Conservation (phyloP, 257 asterid species). For the Catharanthus roseus region DNA sequence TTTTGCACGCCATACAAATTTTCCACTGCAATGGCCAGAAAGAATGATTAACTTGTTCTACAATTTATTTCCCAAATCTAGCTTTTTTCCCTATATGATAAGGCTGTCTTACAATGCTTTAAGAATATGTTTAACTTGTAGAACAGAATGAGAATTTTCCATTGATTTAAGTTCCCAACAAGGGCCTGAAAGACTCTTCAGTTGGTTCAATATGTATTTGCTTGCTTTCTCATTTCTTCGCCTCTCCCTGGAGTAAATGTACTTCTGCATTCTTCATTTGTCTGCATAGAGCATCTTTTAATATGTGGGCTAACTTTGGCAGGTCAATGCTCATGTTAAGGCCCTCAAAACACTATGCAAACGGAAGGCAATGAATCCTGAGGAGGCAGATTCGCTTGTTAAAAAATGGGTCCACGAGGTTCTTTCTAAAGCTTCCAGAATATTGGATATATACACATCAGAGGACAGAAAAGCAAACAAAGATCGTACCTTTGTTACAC, state of each 20-base stretch:
- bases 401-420: conserved; percentile 68
- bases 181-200: not conserved
- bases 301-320: conserved; percentile 26
- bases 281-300: not conserved
- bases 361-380: conserved; percentile 50
- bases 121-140: not conserved
- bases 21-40: not conserved
- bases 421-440: conserved; percentile 50
- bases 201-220: not conserved
- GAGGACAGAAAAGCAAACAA: conserved; percentile 30
- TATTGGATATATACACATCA: conserved; percentile 53
- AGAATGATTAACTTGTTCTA: not conserved
- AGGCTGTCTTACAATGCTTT: not conserved
- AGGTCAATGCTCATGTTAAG: conserved; percentile 96
- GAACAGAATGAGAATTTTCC: not conserved
- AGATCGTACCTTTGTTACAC: conserved; percentile 46
- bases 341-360: conserved; percentile 83
- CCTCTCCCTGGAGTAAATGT: not conserved
- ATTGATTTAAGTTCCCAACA: not conserved
- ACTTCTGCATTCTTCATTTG: not conserved
- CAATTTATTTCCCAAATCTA: too few species aligned
- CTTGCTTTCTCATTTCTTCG: not conserved
- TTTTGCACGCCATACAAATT: not conserved
- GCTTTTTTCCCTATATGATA: not conserved
- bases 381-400: conserved; percentile 66